Conservation (phyloP, 352 stramenopile species). For the Phytophthora chlamydospora region DNA sequence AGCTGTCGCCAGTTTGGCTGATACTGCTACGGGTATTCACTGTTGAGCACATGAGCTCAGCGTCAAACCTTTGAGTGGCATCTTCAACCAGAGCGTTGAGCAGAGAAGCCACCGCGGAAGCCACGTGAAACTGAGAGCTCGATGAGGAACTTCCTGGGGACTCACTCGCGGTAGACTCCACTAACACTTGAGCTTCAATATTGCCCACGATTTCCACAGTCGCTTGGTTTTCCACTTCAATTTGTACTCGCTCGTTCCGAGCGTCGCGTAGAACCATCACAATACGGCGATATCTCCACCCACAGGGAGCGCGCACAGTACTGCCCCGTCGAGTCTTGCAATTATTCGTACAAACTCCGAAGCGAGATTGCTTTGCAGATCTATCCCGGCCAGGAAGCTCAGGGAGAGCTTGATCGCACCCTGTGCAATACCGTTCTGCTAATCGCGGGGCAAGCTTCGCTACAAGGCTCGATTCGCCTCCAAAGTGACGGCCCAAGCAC, state of each 20-base stretch:
- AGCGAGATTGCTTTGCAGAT: conserved; percentile 21
- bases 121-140: conserved; percentile 25
- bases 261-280: conserved; percentile 50
- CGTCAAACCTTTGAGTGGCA: conserved; percentile 43
- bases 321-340: conserved; percentile 36
- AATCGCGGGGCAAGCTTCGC: conserved; percentile 40
- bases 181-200: conserved; percentile 50
- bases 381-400: conserved; percentile 21
- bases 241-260: conserved; percentile 37
- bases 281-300: conserved; percentile 59
- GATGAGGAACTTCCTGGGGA: background rate
- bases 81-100: conserved; percentile 48
- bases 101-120: conserved; percentile 35
- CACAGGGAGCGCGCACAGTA: conserved; percentile 14
- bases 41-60: conserved; percentile 32
- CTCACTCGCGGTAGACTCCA: conserved; percentile 17
- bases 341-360: conserved; percentile 42
- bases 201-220: conserved; percentile 51
- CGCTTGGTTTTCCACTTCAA: conserved; percentile 38
- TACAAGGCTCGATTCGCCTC: conserved; percentile 30
- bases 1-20: conserved; percentile 19
- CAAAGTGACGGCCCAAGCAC: conserved; percentile 37
- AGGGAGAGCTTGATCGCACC: conserved; percentile 47
- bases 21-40: conserved; percentile 6
- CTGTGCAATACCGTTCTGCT: conserved; percentile 52